Evolutionary conservation across 202 grass and related monocot genomes (phyloP).

Genomic region (Setaria italica): DNA sequence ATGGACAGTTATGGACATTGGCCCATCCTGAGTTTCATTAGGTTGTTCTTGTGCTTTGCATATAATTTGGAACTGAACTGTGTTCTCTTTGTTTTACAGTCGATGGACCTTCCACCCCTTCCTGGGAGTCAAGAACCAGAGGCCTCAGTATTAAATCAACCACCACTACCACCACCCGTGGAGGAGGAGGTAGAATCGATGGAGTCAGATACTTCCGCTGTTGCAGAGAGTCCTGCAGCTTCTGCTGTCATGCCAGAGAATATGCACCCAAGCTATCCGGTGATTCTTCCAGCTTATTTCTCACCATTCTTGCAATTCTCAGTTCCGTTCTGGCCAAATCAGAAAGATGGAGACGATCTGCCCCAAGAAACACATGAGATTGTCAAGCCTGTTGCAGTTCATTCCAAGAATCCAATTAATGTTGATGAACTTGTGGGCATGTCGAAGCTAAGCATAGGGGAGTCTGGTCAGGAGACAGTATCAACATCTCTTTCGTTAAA

Average conservation of each 20-base stretch:
- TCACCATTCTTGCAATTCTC: conserved; percentile 82
- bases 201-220: conserved; percentile 76
- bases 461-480: conserved; percentile 58
- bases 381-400: conserved; percentile 86
- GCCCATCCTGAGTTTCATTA: conserved; percentile 8
- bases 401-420: conserved; percentile 85
- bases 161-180: conserved; percentile 53
- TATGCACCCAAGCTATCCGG: conserved; percentile 64
- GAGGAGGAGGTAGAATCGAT: conserved; percentile 88
- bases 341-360: conserved; percentile 55
- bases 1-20: conserved; percentile 6
- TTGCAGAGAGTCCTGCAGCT: conserved; percentile 60
- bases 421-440: conserved; percentile 91
- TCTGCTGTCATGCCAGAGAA: conserved; percentile 54
- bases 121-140: conserved; percentile 85
- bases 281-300: conserved; percentile 83
- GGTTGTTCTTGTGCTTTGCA: conserved; percentile 25
- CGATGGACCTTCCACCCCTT: conserved; percentile 69
- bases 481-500: conserved; percentile 79
- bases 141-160: conserved; percentile 64
- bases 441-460: conserved; percentile 94
- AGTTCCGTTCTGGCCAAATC: conserved; percentile 72
- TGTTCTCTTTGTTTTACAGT: conserved; percentile 59
- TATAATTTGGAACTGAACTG: conserved; percentile 39
- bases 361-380: conserved; percentile 84